Base-by-base conservation (phyloP, 2,329 filamentous ascomycete species). In the Ascochyta koolunga region DNA sequence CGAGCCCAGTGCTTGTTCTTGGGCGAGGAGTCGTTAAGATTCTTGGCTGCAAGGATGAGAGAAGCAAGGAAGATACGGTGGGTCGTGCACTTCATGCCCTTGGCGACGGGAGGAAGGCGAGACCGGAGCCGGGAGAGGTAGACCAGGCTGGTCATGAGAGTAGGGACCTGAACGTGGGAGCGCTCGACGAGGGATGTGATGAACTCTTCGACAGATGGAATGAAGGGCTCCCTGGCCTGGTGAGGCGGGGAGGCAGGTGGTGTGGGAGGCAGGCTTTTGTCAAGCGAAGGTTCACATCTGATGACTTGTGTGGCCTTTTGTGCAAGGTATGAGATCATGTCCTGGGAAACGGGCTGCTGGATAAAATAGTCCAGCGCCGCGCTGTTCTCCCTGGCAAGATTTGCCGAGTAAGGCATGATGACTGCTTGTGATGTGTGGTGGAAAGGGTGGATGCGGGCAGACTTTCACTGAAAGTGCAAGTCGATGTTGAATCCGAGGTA, bases 1-100 rank as follows among this genome's bases (percentile, higher is more conserved):
- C 87, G 89, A 62, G 95, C 93, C 95, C 95, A 99, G 83, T 99
- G 95, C 87, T 98, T 98, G 86, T 99, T 99, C 87, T 98, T 98
- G 60, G 95, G 95, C 11, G 92, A 97, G 58, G 92, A 96, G 82
- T 98, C 95, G 76, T 99, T 98, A 66, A 98, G 85, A 77, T 97
- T 97, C 87, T 99, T 99, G 67, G 95, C 93, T 1, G 95, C 87
- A 43, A 88, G 80, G 71, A 95, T 95, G 63, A 93, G 86, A 15
- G 90, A 82, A 36, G 91, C 93, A 42, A 99, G 85, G 80, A 99
- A 98, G 82, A 99, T 98, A 68, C 95, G 89, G 81, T 99, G 95
- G 40, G 93, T 91, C 21, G 95, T 98, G 82, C 95, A 98, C 67
- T 90, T 88, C 79, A 98, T 91, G 61, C 95, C 95, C 79, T 96